Evolutionary conservation across 2,329 filamentous ascomycete species (phyloP).

Genomic region (Aspergillus jensenii): DNA sequence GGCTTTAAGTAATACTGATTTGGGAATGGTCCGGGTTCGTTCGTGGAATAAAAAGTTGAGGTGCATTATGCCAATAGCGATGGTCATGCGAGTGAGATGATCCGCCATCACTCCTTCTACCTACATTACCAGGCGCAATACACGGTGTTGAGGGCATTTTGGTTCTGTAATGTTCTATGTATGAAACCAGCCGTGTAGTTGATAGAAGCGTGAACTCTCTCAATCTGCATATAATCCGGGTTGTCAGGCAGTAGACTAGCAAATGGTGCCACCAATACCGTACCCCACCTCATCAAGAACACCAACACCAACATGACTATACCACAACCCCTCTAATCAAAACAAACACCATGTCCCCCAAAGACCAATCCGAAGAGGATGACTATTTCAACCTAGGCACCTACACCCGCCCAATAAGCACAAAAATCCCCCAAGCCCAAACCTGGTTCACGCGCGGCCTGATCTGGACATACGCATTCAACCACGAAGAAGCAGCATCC

Average conservation of each 20-base stretch:
- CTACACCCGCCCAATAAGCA: slow-evolving; percentile 35
- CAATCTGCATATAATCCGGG: no score
- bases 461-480: slow-evolving; percentile 39
- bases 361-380: neutral
- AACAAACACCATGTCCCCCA: neutral
- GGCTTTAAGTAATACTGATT: slow-evolving; percentile 18
- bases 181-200: neutral
- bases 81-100: neutral
- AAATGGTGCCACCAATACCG: neutral
- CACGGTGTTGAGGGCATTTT: neutral
- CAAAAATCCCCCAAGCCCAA: slow-evolving; percentile 27
- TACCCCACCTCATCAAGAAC: neutral
- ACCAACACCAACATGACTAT: neutral
- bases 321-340: neutral
- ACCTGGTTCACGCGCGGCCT: slow-evolving; percentile 37
- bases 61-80: neutral
- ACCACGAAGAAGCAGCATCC: slow-evolving; percentile 38
- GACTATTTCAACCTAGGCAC: slow-evolving; percentile 32
- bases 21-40: slow-evolving; percentile 1
- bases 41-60: slow-evolving; percentile 9
- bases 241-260: neutral
- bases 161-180: neutral
- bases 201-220: neutral
- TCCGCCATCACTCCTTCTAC: neutral
- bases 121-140: neutral